These are phyloP conservation scores for Eucalyptus curtisii DNA, from an alignment of 345 rosid genomes.

Conservation along the genomic window DNA sequence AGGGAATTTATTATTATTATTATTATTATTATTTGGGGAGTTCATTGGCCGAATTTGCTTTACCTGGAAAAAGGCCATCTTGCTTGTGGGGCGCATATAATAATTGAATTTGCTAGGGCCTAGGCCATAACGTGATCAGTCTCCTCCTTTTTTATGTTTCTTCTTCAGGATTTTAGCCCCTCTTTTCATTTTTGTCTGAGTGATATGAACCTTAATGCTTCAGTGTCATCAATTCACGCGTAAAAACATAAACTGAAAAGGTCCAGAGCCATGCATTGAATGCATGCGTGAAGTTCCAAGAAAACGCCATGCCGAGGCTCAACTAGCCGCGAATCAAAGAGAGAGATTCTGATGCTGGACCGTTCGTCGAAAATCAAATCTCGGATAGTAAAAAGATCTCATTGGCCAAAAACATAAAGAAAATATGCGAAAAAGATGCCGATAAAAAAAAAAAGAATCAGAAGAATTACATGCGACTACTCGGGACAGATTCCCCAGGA, in stretches of 20 bases:
- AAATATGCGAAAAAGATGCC: background rate
- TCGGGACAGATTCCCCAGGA: background rate
- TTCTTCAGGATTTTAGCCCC: background rate
- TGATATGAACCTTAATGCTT: background rate
- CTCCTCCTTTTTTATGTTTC: background rate
- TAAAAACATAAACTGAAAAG: background rate
- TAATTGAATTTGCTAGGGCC: background rate
- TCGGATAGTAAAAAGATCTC: background rate
- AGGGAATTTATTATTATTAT: background rate
- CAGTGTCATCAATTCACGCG: background rate
- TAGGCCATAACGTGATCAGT: background rate
- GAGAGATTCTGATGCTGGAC: background rate
- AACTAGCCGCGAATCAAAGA: background rate
- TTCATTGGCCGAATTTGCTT: too few species aligned
- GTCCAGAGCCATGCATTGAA: background rate
- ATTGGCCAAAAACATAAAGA: background rate
- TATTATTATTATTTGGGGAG: too few species aligned
- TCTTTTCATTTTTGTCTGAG: background rate
- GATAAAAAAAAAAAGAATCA: background rate
- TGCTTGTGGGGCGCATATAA: background rate
- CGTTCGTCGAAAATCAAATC: background rate
- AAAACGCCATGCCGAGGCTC: background rate
- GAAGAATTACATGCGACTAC: background rate
- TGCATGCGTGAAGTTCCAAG: background rate
- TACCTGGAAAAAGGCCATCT: background rate